These are phyloP conservation scores for Aspergillus melleus DNA, from an alignment of 2,329 filamentous ascomycete species.

Conservation along the genomic window DNA sequence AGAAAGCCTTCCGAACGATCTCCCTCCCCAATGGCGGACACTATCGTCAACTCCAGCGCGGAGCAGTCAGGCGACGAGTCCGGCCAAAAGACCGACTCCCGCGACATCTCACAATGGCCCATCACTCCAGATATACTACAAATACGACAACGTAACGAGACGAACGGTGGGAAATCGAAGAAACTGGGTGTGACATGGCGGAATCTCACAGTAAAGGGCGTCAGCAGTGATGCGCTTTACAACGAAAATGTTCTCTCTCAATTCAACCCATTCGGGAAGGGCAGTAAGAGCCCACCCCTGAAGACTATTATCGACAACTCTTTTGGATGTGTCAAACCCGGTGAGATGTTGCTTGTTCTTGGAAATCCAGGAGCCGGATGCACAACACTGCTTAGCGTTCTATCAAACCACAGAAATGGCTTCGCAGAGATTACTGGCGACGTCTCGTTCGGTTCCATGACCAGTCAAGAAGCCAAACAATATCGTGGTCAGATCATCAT, in stretches of 20 bases:
- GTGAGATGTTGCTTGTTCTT: constrained; percentile 68
- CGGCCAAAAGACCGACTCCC: too few species aligned
- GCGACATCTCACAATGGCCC: too few species aligned
- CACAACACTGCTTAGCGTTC: constrained; percentile 66
- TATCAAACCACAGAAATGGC: constrained; percentile 62
- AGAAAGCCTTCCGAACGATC: too few species aligned
- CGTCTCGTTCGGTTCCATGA: constrained; percentile 54
- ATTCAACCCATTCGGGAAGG: neutral
- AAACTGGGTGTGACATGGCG: neutral
- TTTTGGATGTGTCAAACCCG: constrained; percentile 67
- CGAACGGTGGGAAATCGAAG: neutral
- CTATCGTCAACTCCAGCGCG: too few species aligned
- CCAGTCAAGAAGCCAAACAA: constrained; percentile 40
- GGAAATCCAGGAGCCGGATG: constrained; percentile 68
- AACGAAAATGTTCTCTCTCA: constrained; percentile 8
- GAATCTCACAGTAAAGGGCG: constrained; percentile 1
- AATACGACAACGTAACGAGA: too few species aligned
- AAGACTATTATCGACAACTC: constrained; percentile 61
- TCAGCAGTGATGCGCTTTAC: neutral
- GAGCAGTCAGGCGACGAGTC: too few species aligned
- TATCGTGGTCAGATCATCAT: constrained; percentile 59
- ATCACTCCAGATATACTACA: too few species aligned
- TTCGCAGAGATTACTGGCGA: constrained; percentile 59
- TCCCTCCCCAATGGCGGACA: too few species aligned
- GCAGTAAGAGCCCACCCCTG: neutral